Evolutionary conservation across 1,139 yeast genomes (phyloP).

Genomic region (Blastobotrys apis): DNA sequence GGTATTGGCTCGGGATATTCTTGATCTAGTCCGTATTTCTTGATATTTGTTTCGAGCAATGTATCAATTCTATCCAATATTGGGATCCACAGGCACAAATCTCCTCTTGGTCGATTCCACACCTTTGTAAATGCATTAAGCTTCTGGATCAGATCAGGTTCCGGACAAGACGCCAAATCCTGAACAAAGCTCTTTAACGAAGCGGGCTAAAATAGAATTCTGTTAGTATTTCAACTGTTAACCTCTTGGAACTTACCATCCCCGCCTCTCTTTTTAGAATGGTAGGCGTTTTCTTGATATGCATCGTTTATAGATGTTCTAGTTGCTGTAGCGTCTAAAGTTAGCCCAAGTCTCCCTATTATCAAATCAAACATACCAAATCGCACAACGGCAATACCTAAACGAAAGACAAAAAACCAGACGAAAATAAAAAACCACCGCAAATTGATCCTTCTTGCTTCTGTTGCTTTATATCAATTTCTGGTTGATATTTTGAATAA

Average conservation of each 20-base stretch:
- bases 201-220: constrained; percentile 34
- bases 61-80: constrained; percentile 72
- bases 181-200: constrained; percentile 42
- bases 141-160: constrained; percentile 36
- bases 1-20: constrained; percentile 44
- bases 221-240: not conserved
- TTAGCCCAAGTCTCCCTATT: not conserved
- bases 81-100: constrained; percentile 71
- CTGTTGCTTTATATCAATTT: too few relatives aligned
- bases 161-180: constrained; percentile 35
- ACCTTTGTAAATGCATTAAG: constrained; percentile 33
- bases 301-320: constrained; percentile 16
- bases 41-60: constrained; percentile 51
- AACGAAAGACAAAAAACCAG: too few relatives aligned
- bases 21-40: constrained; percentile 51
- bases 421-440: too few relatives aligned
- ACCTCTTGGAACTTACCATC: constrained; percentile 7
- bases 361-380: too few relatives aligned
- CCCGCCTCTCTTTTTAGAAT: constrained; percentile 28
- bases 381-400: too few relatives aligned
- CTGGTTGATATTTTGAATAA: too few relatives aligned
- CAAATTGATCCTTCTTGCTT: too few relatives aligned
- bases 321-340: too few relatives aligned
- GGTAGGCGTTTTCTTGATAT: constrained; percentile 29
- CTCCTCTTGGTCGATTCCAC: constrained; percentile 72